phyloP scores from a whole-genome alignment of 768 basidiomycete genomes.

The Pleurotus citrinopileatus region DNA sequence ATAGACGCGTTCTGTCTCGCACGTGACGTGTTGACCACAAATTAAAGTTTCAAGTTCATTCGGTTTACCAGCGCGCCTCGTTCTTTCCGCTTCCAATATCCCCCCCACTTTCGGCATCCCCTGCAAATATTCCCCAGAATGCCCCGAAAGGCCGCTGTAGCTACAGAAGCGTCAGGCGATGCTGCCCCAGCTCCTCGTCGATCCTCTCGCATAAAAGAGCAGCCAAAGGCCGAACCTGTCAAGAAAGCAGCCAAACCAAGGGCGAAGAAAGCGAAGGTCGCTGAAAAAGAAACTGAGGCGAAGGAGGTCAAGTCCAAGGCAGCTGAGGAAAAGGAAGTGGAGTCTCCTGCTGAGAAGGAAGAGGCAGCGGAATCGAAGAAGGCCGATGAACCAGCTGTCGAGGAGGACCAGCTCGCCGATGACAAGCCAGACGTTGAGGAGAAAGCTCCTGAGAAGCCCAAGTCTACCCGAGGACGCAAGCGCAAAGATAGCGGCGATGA shows the following conservation, averaged over 20 bases:
- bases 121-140: slow-evolving; percentile 28
- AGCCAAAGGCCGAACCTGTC: slow-evolving; percentile 50
- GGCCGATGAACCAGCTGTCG: slow-evolving; percentile 20
- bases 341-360: slow-evolving; percentile 42
- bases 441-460: slow-evolving; percentile 21
- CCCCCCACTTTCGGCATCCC: slow-evolving; percentile 13
- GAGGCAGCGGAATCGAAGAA: slow-evolving; percentile 45
- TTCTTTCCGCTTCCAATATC: slow-evolving; percentile 9
- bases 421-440: slow-evolving; percentile 20
- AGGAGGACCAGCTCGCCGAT: slow-evolving; percentile 25
- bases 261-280: slow-evolving; percentile 47
- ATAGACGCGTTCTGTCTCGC: slow-evolving; percentile 3
- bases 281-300: slow-evolving; percentile 35
- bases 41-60: slow-evolving; percentile 1
- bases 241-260: slow-evolving; percentile 71
- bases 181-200: slow-evolving; percentile 57
- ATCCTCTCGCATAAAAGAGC: slow-evolving; percentile 72
- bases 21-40: slow-evolving; percentile 10
- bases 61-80: not conserved
- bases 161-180: slow-evolving; percentile 36
- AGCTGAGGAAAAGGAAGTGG: slow-evolving; percentile 35
- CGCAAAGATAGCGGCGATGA: slow-evolving; percentile 17
- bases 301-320: slow-evolving; percentile 58
- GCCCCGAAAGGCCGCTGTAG: slow-evolving; percentile 68
- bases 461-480: slow-evolving; percentile 11